These are phyloP conservation scores for Lasiodiplodia sp. DNA, from an alignment of 2,329 filamentous ascomycete species.

Conservation along the genomic window DNA sequence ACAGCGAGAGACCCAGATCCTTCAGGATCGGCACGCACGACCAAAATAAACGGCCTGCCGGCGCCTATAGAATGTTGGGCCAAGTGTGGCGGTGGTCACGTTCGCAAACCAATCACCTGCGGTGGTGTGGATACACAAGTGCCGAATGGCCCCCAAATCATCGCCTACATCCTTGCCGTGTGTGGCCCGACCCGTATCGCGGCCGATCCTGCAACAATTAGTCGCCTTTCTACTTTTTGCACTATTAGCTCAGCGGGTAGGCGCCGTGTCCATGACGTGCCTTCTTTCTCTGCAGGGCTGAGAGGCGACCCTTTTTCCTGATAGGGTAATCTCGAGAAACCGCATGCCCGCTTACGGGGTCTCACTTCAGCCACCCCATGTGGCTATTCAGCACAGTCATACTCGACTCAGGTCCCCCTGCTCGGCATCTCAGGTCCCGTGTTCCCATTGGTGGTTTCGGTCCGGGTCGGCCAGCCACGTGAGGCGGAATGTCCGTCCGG, in stretches of 20 bases:
- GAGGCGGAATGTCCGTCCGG: not conserved
- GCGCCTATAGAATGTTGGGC: slow-evolving; percentile 9
- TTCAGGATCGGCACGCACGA: slow-evolving; percentile 1
- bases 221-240: not conserved
- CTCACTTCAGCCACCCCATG: slow-evolving; percentile 13
- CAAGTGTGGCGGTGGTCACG: slow-evolving; percentile 15
- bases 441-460: not conserved
- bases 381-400: slow-evolving; percentile 8
- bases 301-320: slow-evolving; percentile 6
- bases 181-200: not conserved
- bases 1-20: not conserved
- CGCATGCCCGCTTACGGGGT: not conserved
- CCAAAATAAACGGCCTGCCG: slow-evolving; percentile 7
- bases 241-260: slow-evolving; percentile 17
- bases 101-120: not conserved
- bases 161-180: not conserved
- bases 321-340: not conserved
- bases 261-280: not conserved
- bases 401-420: not conserved
- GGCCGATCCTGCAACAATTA: not conserved
- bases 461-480: not conserved
- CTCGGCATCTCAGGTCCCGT: too few relatives aligned
- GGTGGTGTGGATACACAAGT: not conserved
- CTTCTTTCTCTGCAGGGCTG: too few relatives aligned
- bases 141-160: not conserved